phyloP scores from a whole-genome alignment of 208 protist species.

The Naegleria fowleri region DNA sequence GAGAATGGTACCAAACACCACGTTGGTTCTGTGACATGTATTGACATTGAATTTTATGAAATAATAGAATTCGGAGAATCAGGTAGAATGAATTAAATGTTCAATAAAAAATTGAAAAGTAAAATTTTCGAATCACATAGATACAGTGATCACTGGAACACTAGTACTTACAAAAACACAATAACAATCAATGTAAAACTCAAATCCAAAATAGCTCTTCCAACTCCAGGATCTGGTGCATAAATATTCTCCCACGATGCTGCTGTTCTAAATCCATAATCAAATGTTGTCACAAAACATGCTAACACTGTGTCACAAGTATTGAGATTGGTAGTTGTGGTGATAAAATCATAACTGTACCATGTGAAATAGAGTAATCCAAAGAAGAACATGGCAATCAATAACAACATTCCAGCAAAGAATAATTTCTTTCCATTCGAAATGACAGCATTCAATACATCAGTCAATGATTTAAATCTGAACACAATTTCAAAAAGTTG shows the following conservation, averaged over 20 bases:
- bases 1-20: slow-evolving; percentile 67
- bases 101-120: no score
- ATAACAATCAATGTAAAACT: slow-evolving; percentile 59
- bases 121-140: no score
- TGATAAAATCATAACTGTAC: neutral
- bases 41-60: no score
- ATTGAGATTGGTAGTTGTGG: neutral
- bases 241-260: neutral
- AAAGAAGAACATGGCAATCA: neutral
- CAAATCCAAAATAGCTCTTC: slow-evolving; percentile 30
- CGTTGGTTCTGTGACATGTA: slow-evolving; percentile 50
- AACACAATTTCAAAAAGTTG: neutral
- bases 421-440: neutral
- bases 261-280: neutral
- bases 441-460: neutral
- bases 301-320: neutral
- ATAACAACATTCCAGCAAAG: neutral
- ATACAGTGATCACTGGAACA: no score
- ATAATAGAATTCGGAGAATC: no score
- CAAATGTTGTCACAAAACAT: neutral
- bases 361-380: neutral
- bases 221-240: neutral
- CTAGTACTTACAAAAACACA: slow-evolving; percentile 43
- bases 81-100: no score
- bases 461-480: neutral